Conservation (phyloP, 768 basidiomycete species). For the Panus rudis region DNA sequence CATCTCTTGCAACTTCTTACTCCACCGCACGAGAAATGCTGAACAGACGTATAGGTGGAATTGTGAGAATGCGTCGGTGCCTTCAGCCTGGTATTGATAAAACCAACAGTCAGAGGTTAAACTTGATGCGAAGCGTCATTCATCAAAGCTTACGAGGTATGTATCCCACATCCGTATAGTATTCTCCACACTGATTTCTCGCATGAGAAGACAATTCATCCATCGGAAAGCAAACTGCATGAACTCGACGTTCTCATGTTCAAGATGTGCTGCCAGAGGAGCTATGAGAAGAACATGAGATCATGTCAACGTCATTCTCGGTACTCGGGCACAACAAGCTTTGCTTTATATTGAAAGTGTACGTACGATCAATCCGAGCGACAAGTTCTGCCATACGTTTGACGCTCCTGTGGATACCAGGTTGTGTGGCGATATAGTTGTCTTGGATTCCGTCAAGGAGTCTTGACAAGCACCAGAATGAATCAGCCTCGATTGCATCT, state of each 20-base stretch:
- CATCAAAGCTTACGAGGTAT: slow-evolving; percentile 64
- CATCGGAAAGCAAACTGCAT: slow-evolving; percentile 99
- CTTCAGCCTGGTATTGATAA: slow-evolving; percentile 68
- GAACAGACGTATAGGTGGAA: slow-evolving; percentile 99
- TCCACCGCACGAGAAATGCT: slow-evolving; percentile 94
- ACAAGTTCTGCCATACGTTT: slow-evolving; percentile 92
- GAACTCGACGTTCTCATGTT: slow-evolving; percentile 91
- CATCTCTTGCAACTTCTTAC: slow-evolving; percentile 88
- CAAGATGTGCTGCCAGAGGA: slow-evolving; percentile 81
- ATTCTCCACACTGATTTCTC: slow-evolving; percentile 94
- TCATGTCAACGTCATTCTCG: too few species aligned
- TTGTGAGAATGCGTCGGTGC: slow-evolving; percentile 95
- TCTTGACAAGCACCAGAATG: slow-evolving; percentile 96
- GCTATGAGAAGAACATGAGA: slow-evolving; percentile 51
- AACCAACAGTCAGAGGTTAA: not conserved
- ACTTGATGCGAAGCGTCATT: not conserved
- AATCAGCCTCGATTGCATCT: slow-evolving; percentile 90
- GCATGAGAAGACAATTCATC: slow-evolving; percentile 99
- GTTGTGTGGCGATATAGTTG: slow-evolving; percentile 95
- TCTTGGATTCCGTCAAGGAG: slow-evolving; percentile 96
- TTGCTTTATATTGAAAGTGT: slow-evolving; percentile 9
- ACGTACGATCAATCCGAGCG: slow-evolving; percentile 76
- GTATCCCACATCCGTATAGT: slow-evolving; percentile 99
- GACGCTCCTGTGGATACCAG: slow-evolving; percentile 92
- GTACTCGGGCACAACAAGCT: too few species aligned